phyloP scores from a whole-genome alignment of 768 basidiomycete species.

The Daedaleopsis nitida region DNA sequence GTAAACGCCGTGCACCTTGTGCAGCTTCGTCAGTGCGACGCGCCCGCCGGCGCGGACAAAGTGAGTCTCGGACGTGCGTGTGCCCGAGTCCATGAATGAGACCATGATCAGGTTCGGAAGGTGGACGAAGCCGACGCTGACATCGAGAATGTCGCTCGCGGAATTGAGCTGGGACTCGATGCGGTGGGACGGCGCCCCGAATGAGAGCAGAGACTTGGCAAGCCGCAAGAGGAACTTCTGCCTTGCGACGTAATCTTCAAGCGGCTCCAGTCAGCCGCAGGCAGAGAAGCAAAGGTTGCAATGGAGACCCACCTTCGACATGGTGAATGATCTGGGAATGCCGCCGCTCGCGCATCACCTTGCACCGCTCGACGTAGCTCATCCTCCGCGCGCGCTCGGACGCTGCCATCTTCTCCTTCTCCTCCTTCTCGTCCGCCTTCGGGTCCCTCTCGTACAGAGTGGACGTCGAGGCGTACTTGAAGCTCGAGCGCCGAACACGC shows the following conservation, averaged over 20 bases:
- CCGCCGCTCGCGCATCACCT: slow-evolving; percentile 17
- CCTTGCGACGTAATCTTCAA: slow-evolving; percentile 17
- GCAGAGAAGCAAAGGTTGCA: neutral
- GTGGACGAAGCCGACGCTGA: slow-evolving; percentile 83
- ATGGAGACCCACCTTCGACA: slow-evolving; percentile 23
- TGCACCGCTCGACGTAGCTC: slow-evolving; percentile 16
- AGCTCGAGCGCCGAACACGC: slow-evolving; percentile 1
- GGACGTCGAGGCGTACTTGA: slow-evolving; percentile 3
- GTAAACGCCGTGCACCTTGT: slow-evolving; percentile 83
- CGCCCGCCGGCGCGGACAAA: slow-evolving; percentile 83
- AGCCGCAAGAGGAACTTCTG: slow-evolving; percentile 81
- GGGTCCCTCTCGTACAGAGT: slow-evolving; percentile 5
- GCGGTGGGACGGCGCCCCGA: slow-evolving; percentile 92
- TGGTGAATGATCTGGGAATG: slow-evolving; percentile 22
- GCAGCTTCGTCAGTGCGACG: slow-evolving; percentile 80
- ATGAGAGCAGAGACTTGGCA: slow-evolving; percentile 86
- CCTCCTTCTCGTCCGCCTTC: neutral
- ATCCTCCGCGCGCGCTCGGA: neutral
- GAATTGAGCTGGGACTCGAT: slow-evolving; percentile 86
- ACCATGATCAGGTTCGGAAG: slow-evolving; percentile 78
- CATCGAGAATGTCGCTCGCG: slow-evolving; percentile 75
- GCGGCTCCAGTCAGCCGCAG: neutral
- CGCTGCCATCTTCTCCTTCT: neutral
- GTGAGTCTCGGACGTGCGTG: slow-evolving; percentile 73
- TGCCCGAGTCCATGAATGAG: slow-evolving; percentile 77